Conservation (phyloP, 2,329 filamentous ascomycete genomes). For the Emergomyces pasteurianus region DNA sequence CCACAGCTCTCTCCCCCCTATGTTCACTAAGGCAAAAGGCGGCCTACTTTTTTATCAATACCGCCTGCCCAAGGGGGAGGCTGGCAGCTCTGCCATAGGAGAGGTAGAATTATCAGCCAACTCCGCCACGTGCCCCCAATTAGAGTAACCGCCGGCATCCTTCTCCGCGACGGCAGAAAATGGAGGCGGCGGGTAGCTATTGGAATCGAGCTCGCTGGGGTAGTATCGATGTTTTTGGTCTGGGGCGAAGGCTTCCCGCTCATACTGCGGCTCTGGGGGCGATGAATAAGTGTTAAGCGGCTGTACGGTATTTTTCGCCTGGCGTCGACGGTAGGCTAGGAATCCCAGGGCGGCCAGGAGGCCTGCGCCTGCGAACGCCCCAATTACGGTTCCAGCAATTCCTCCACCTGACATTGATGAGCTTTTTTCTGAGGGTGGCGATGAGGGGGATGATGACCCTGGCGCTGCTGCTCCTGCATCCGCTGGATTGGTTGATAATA, state of each 20-base stretch:
- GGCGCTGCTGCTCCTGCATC: neutral
- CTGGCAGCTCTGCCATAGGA: neutral
- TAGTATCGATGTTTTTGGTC: neutral
- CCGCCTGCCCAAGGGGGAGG: neutral
- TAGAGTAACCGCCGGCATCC: neutral
- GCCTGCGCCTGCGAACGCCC: neutral
- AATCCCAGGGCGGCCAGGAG: neutral
- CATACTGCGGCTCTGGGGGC: neutral
- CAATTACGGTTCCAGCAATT: conserved; percentile 1
- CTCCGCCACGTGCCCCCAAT: neutral
- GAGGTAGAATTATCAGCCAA: neutral
- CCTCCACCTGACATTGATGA: neutral
- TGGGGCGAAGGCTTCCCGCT: neutral
- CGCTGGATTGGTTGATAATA: neutral
- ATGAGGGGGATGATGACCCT: neutral
- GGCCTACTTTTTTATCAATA: too few relatives aligned
- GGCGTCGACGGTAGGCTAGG: neutral
- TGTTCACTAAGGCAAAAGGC: neutral
- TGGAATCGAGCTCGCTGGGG: neutral
- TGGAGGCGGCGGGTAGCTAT: neutral
- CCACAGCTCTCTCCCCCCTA: neutral
- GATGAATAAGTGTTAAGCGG: neutral
- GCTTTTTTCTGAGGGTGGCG: neutral
- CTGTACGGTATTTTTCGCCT: neutral
- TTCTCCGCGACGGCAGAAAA: neutral